Base-by-base conservation (phyloP, 1,284 basidiomycete species). In the Ceratobasidium sp. region DNA sequence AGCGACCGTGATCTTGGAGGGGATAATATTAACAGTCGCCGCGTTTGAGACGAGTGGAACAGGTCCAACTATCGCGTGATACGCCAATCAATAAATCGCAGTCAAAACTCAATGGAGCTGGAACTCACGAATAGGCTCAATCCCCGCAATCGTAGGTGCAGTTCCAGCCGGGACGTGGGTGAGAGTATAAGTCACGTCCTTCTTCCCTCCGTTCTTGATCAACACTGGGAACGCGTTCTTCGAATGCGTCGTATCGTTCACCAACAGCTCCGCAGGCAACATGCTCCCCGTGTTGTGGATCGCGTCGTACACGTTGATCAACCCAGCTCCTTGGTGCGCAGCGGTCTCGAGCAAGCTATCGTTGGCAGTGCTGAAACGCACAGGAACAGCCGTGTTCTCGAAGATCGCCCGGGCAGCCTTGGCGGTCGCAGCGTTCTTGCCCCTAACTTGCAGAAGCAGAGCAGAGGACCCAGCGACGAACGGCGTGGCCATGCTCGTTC, bases 181-280 rank as follows among this genome's bases (percentile, higher is more conserved):
- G 13, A 79, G 61, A 30, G 61, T 77, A 74, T 80, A 80, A 14
- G 74, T 73, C 46, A 76, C 75, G 7, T 62, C 54, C 73, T 73
- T 75, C 63, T 58, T 76, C 49, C 78, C 78, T 1, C 73, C 66
- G 73, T 81, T 81, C 61, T 54, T 72, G 26, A 80, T 50, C 0
- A 66, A 75, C 58, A 80, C 75, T n/a, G 75, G 76, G 21, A 76
- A 73, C 8, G 2, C 38, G 8, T 57, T 54, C 32, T 77, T 74
- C 73, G 80, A 77, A 78, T 90, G 81, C 0, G 86, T 85, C 0
- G 91, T 92, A 79, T 92, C 91, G 79, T 92, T 94, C 64, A 92
- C 81, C 73, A 88, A 80, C 28, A 92, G 80, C 78, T 89, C 85
- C 4, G 86, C 83, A 3, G 89, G 90, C 2, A 84, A 84, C 41